Base-by-base conservation (phyloP, 371 early-diverging fungal genomes). In the Phascolomyces articulosus region DNA sequence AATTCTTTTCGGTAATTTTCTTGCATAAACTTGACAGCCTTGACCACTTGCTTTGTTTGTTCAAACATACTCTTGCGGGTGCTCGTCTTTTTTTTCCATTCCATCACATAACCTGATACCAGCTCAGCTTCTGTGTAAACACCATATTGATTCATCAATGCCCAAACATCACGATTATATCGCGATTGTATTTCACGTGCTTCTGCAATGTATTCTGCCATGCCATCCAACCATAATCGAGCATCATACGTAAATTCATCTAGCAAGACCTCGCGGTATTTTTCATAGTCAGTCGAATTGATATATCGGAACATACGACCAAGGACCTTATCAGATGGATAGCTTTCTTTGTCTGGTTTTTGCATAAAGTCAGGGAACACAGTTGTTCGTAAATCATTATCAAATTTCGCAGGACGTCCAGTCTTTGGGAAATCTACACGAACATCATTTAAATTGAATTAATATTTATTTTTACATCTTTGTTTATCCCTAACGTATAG, bases 341-440 rank as follows among this genome's bases (percentile, higher is more conserved):
- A 93, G 0, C 72, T 66, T 11, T 68, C 65, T 48, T 85, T 85
- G 49, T 75, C 75, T 6, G 72, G 72, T 63, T 90, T 89, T 51
- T 92, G 85, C 93, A 95, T 91, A 64, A 91, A 95, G 63, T 93
- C 93, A 0, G 95, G 95, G 58, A 81, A 91, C 0, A 29, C 29
- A 13, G 49, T 69, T 0, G 89, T 87, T 15, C 77, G 66, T 2
- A 86, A 69, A 26, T 85, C 86, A 0, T 56, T 54, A 0, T 63
- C 67, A n/a, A 82, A 34, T 11, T 75, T 67, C 2, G 74, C 81
- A 8, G 85, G 78, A 24, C 63, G 71, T 2, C 83, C 85, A 1
- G 80, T 70, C 44, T 78, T 79, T 10, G 79, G 80, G 41, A 75
- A 79, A 65, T 82, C 75, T 74, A 27, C 4, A 34, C 34, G 11